Evolutionary conservation across 345 rosid genomes (phyloP).

Genomic region (Microthlaspi erraticum): DNA sequence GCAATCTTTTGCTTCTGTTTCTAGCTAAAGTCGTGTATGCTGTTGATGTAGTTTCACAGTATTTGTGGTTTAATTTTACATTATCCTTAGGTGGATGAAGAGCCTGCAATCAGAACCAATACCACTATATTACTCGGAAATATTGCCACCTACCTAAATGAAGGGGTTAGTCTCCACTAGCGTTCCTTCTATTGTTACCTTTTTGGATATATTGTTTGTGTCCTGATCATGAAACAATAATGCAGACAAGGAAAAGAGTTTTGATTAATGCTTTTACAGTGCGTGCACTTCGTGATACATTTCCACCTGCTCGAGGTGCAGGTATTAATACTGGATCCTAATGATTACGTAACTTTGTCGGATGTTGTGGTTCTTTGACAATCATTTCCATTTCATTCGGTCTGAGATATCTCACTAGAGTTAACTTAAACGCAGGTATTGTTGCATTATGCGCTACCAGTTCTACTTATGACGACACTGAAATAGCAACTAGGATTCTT

Average conservation of each 20-base stretch:
- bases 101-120: conserved; percentile 96
- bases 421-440: conserved; percentile 62
- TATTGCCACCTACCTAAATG: conserved; percentile 85
- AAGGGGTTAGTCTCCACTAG: conserved; percentile 69
- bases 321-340: conserved; percentile 53
- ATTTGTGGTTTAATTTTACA: conserved; percentile 21
- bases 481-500: conserved; percentile 92
- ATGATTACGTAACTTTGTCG: neutral
- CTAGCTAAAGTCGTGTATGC: neutral
- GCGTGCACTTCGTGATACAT: conserved; percentile 95
- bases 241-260: conserved; percentile 95
- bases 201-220: conserved; percentile 8
- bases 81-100: conserved; percentile 89
- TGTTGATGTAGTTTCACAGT: too few species aligned
- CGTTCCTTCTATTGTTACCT: conserved; percentile 19
- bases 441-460: conserved; percentile 98
- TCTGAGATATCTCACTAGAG: conserved; percentile 24
- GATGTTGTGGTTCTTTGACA: conserved; percentile 18
- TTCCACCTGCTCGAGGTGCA: conserved; percentile 99
- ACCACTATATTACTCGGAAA: conserved; percentile 98
- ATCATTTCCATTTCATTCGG: neutral
- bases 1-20: neutral
- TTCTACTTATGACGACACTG: conserved; percentile 80
- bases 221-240: conserved; percentile 36
- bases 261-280: conserved; percentile 97